Conservation (phyloP, 2,329 filamentous ascomycete species). For the Meredithiella fracta region DNA sequence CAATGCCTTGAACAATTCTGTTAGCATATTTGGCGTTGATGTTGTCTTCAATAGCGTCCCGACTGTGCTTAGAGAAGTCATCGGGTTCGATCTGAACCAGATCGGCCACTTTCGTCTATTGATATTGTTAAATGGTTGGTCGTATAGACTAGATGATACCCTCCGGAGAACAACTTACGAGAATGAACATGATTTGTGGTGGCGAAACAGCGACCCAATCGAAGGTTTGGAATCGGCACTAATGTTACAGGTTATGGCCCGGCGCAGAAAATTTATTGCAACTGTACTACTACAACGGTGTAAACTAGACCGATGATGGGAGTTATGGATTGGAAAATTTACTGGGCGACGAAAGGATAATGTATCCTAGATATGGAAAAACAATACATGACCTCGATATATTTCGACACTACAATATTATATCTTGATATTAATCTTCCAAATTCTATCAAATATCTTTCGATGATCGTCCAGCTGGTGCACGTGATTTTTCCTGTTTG, state of each 20-base stretch:
- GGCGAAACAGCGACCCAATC: background rate
- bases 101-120: constrained; percentile 80
- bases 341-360: too few species aligned
- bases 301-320: background rate
- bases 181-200: constrained; percentile 28
- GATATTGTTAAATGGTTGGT: constrained; percentile 7
- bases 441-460: background rate
- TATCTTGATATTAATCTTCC: background rate
- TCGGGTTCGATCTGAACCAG: constrained; percentile 82
- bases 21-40: constrained; percentile 96
- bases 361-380: too few species aligned
- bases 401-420: too few species aligned
- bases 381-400: too few species aligned
- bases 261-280: constrained; percentile 6
- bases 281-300: background rate
- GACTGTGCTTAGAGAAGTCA: constrained; percentile 71
- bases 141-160: background rate
- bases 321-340: too few species aligned
- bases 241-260: background rate
- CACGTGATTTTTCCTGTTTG: constrained; percentile 3
- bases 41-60: constrained; percentile 80
- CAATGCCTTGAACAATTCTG: constrained; percentile 85
- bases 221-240: background rate
- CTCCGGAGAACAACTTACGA: constrained; percentile 23
- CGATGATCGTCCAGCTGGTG: background rate